phyloP scores from a whole-genome alignment of 306 rosid species.

The Rosa chinensis region DNA sequence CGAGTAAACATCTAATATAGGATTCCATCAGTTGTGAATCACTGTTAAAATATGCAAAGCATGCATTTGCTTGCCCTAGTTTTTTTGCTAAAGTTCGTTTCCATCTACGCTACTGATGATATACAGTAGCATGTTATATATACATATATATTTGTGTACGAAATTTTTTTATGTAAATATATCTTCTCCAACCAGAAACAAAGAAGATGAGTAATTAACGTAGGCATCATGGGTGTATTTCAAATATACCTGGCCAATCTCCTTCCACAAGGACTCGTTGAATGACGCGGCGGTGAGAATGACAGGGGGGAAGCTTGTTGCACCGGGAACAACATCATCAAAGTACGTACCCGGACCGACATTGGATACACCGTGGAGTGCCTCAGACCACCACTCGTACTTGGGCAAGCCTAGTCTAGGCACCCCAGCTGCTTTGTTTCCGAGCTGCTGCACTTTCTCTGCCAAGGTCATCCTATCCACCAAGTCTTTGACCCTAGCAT shows the following conservation, averaged over 20 bases:
- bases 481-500: constrained; percentile 14
- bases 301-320: constrained; percentile 23
- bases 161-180: no score
- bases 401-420: background rate
- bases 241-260: constrained; percentile 20
- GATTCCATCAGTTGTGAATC: background rate
- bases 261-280: constrained; percentile 17
- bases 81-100: background rate
- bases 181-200: background rate
- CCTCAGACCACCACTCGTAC: constrained; percentile 32
- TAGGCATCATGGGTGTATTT: background rate
- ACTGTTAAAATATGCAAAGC: background rate
- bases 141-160: background rate
- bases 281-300: constrained; percentile 22
- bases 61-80: background rate
- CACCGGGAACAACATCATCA: constrained; percentile 15
- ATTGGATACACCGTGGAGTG: constrained; percentile 26
- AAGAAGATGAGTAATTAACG: background rate
- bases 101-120: background rate
- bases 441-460: constrained; percentile 17
- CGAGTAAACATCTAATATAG: background rate
- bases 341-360: constrained; percentile 22
- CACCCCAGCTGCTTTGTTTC: constrained; percentile 8
- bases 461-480: constrained; percentile 20
- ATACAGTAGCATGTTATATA: no score